phyloP scores from a whole-genome alignment of 768 basidiomycete genomes.

The Hypholoma fasciculare region DNA sequence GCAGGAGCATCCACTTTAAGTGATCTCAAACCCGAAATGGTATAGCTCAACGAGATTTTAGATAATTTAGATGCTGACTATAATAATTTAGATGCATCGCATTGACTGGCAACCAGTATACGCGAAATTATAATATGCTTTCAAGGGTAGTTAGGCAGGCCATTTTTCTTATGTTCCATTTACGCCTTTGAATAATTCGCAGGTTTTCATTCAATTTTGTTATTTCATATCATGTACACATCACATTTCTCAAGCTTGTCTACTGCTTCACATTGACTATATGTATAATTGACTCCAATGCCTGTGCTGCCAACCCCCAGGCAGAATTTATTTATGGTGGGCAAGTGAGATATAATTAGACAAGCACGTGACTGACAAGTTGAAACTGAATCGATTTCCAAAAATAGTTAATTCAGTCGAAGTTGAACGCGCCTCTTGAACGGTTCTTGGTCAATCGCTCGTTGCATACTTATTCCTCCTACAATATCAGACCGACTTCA shows the following conservation, averaged over 20 bases:
- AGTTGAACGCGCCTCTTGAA: not conserved
- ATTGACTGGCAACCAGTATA: constrained; percentile 55
- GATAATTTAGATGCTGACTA: not conserved
- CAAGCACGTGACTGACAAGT: not conserved
- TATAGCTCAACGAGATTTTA: constrained; percentile 22
- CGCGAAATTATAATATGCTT: constrained; percentile 31
- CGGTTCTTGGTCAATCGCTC: not conserved
- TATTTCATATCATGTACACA: too few relatives aligned
- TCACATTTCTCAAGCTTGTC: too few relatives aligned
- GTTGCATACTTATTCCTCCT: not conserved
- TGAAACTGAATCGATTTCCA: not conserved
- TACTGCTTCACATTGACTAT: too few relatives aligned
- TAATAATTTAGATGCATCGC: constrained; percentile 52
- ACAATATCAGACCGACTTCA: not conserved
- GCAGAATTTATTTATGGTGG: too few relatives aligned
- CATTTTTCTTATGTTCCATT: too few relatives aligned
- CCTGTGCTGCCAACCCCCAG: too few relatives aligned
- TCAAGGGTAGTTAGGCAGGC: too few relatives aligned
- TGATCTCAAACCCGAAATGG: constrained; percentile 77
- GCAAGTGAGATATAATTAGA: not conserved
- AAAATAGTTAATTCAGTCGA: not conserved
- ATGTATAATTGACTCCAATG: too few relatives aligned
- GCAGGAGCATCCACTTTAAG: constrained; percentile 66
- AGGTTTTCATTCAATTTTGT: too few relatives aligned
- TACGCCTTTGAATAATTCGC: too few relatives aligned